Evolutionary conservation across 139 green algal genomes (phyloP).

Genomic region (Parachlorella kessleri): DNA sequence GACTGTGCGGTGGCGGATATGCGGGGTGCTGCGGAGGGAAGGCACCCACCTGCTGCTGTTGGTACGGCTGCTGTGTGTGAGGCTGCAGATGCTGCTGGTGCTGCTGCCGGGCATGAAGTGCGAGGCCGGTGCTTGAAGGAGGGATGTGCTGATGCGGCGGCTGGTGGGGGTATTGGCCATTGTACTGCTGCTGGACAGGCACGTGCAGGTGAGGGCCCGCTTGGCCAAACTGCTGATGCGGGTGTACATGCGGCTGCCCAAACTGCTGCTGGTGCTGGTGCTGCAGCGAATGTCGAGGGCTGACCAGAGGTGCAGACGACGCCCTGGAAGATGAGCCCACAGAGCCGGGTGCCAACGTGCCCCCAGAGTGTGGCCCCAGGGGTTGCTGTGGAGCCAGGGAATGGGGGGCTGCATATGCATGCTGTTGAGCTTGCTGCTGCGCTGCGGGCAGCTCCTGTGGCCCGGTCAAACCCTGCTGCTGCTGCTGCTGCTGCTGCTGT

Average conservation of each 20-base stretch:
- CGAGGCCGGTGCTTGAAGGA: too few relatives aligned
- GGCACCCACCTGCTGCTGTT: neutral
- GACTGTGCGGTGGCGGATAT: neutral
- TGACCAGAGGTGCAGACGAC: neutral
- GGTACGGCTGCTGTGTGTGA: conserved; percentile 1
- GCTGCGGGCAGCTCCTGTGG: too few relatives aligned
- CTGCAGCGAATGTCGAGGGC: neutral
- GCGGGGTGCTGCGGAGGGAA: neutral
- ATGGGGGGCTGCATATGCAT: neutral
- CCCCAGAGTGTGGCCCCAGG: neutral
- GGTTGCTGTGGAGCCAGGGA: neutral
- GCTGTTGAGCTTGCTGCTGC: conserved; percentile 28
- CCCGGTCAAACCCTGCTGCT: conserved; percentile 2
- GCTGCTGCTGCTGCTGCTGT: conserved; percentile 26
- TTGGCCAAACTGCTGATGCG: conserved; percentile 4
- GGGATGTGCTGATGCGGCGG: conserved; percentile 3
- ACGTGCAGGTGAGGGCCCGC: neutral
- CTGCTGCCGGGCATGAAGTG: neutral
- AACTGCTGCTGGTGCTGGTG: conserved; percentile 10
- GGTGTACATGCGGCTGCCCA: neutral
- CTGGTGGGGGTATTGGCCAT: conserved; percentile 4
- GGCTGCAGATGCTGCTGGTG: conserved; percentile 12
- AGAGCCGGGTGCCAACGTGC: neutral
- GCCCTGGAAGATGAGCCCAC: neutral
- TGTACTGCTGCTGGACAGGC: neutral